Base-by-base conservation (phyloP, 2,329 filamentous ascomycete genomes). In the Colletotrichum shisoi region DNA sequence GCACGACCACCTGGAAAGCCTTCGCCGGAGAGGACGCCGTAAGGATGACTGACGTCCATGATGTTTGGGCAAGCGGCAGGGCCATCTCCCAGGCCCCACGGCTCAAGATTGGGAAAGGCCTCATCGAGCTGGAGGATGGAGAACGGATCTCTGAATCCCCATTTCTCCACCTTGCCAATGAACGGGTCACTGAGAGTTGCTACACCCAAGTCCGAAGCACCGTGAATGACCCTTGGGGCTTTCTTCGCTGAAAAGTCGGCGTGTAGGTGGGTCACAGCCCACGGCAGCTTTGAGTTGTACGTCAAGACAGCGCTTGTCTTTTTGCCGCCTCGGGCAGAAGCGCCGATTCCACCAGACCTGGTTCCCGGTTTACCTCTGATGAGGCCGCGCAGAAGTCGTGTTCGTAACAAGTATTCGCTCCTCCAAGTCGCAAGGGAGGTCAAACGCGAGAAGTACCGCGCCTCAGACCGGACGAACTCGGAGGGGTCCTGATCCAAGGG, bases 391-490 rank as follows among this genome's bases (percentile, higher is more conserved):
- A 98, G 81, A 58, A 98, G 85, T 53, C 92, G 87, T 2, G 93
- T 97, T 53, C 95, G 87, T 63, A 97, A 80, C 54, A 98, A 90
- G 74, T 98, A 99, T 77, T 99, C 95, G 78, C 92, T 97, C 72
- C 94, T 87, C 94, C 95, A 98, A 9, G 94, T 95, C n/a, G 93
- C 91, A 69, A 94, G 80, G 3, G 89, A 84, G 11, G 92, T 96
- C 62, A 99, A 84, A 49, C 94, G 88, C 17, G 91, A 87, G 74
- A 98, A 99, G 70, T 88, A 86, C 51, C 93, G 91, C 72, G 87
- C 86, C 74, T 95, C 91, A 1, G 91, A 90, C 34, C 87, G 86
- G 51, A 93, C 81, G 62, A 77, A 77, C 73, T 87, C 88, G 61
- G 79, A 77, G 52, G 78, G 77, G 42, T 86, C 80, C 27, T 81